These are phyloP conservation scores for Castanospermum australe DNA, from an alignment of 306 rosid genomes.

Conservation along the genomic window DNA sequence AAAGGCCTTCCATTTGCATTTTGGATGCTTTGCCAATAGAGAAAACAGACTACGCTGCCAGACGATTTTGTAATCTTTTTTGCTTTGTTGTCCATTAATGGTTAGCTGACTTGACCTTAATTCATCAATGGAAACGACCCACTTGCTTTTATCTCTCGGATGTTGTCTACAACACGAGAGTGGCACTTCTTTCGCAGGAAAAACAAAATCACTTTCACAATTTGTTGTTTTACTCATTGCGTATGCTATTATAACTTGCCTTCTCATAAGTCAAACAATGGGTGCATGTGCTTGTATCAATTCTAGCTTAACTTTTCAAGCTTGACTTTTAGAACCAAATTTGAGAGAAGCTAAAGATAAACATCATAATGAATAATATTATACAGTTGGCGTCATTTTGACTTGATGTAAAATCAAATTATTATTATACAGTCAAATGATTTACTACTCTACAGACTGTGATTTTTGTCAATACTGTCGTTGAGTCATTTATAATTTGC, in stretches of 20 bases:
- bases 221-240: neutral
- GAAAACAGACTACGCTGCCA: constrained; percentile 18
- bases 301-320: constrained; percentile 9
- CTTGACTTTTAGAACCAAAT: neutral
- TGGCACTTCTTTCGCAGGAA: constrained; percentile 19
- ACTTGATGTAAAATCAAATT: neutral
- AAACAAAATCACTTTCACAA: neutral
- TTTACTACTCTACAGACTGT: too few relatives aligned
- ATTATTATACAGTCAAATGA: neutral
- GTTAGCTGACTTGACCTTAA: constrained; percentile 1
- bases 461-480: too few relatives aligned
- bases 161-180: constrained; percentile 16
- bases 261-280: constrained; percentile 15
- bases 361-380: neutral
- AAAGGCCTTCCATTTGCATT: neutral
- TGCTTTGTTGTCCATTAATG: constrained; percentile 3
- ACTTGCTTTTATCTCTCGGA: constrained; percentile 7
- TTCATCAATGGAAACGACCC: constrained; percentile 20
- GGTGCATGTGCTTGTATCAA: neutral
- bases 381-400: neutral
- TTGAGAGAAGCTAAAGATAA: neutral
- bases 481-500: too few relatives aligned
- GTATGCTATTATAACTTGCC: neutral
- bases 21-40: constrained; percentile 9
- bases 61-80: neutral